Conservation (phyloP, 2,329 filamentous ascomycete species). For the Thelonectria olida region DNA sequence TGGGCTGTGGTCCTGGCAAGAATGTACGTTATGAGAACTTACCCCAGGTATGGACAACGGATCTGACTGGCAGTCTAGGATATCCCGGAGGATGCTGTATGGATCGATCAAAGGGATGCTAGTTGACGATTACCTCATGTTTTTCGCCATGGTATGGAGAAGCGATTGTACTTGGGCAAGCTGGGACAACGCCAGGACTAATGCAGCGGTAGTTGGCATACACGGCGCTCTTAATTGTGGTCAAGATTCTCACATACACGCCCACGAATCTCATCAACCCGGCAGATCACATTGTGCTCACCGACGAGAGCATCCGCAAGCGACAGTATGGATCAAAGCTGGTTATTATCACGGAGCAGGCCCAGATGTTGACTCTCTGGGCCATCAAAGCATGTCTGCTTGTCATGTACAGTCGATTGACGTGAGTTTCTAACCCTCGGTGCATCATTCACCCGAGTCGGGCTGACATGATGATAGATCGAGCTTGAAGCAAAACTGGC, state of each 20-base stretch:
- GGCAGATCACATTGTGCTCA: constrained; percentile 55
- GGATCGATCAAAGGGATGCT: constrained; percentile 59
- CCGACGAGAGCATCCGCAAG: constrained; percentile 51
- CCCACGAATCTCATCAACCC: constrained; percentile 67
- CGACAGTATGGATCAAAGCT: constrained; percentile 65
- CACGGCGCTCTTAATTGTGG: constrained; percentile 32
- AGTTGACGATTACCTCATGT: constrained; percentile 64
- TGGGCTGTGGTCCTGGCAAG: constrained; percentile 48
- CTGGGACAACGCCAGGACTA: neutral
- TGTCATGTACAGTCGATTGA: constrained; percentile 62
- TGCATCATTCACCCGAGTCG: accelerated
- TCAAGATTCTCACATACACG: constrained; percentile 43
- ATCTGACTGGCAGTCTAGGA: constrained; percentile 30
- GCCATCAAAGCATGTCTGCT: constrained; percentile 62
- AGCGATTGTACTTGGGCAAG: neutral
- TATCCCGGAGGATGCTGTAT: constrained; percentile 49
- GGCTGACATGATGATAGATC: constrained; percentile 36
- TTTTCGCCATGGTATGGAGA: constrained; percentile 56
- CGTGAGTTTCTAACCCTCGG: constrained; percentile 41
- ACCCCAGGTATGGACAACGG: neutral
- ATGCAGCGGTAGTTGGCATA: constrained; percentile 13
- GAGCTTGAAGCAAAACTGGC: constrained; percentile 53
- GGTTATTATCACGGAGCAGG: constrained; percentile 67
- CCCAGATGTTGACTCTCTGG: constrained; percentile 68
- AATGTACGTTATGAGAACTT: constrained; percentile 45